These are phyloP conservation scores for Cryptosporidium tyzzeri DNA, from an alignment of 169 alveolate species.

Conservation along the genomic window DNA sequence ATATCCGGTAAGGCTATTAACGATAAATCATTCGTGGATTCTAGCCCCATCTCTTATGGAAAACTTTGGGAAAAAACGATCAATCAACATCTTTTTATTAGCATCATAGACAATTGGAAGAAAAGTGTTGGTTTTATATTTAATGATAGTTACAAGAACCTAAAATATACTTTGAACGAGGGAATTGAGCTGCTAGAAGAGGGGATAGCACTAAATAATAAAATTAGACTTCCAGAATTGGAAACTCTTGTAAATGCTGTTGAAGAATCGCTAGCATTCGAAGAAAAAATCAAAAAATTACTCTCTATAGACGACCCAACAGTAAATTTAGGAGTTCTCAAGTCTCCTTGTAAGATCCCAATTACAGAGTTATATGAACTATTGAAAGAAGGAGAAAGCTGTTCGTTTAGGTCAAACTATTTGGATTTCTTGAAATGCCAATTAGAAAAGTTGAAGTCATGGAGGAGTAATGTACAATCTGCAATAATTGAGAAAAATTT, in stretches of 20 bases:
- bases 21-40: background rate
- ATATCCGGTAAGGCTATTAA: background rate
- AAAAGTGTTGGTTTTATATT: slow-evolving; percentile 36
- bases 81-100: slow-evolving; percentile 34
- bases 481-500: slow-evolving; percentile 66
- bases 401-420: slow-evolving; percentile 19
- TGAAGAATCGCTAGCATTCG: slow-evolving; percentile 14
- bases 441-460: slow-evolving; percentile 43
- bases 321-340: background rate
- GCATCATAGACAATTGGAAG: slow-evolving; percentile 41
- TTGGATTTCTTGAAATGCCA: slow-evolving; percentile 30
- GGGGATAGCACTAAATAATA: slow-evolving; percentile 13
- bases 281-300: slow-evolving; percentile 24
- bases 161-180: slow-evolving; percentile 32
- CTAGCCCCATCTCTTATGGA: slow-evolving; percentile 43
- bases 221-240: slow-evolving; percentile 60
- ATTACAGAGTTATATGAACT: slow-evolving; percentile 32
- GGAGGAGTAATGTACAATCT: slow-evolving; percentile 61
- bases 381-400: slow-evolving; percentile 47
- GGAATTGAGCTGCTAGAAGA: slow-evolving; percentile 40
- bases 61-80: slow-evolving; percentile 44
- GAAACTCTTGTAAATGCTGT: slow-evolving; percentile 5
- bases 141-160: slow-evolving; percentile 26
- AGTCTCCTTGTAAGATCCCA: slow-evolving; percentile 4
- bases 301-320: background rate